Evolutionary conservation across 164 flowering plant genomes (phyloP).

Genomic region (Magnolia changhungtana): DNA sequence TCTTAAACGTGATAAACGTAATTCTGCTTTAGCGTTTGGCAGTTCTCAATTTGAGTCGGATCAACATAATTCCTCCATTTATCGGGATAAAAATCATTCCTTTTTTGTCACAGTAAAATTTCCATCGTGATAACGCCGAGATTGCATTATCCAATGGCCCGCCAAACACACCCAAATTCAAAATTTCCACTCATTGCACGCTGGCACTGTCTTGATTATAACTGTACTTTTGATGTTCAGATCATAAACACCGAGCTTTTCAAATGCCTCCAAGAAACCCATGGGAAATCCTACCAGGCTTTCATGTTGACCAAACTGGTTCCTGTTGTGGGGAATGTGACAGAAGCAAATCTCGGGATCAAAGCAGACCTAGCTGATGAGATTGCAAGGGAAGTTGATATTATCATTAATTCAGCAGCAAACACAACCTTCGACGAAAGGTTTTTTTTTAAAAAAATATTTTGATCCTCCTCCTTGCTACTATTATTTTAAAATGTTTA

Average conservation of each 20-base stretch:
- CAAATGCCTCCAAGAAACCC: constrained; percentile 50
- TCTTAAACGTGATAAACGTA: too few relatives aligned
- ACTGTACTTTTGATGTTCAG: constrained; percentile 28
- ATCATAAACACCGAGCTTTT: constrained; percentile 73
- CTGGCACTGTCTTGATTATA: neutral
- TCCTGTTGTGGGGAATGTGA: constrained; percentile 76
- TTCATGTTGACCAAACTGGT: constrained; percentile 87
- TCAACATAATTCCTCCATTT: too few relatives aligned
- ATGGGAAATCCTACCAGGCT: constrained; percentile 68
- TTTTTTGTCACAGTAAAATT: neutral
- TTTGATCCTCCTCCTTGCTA: neutral
- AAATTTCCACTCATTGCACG: neutral
- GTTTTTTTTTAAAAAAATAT: constrained; percentile 23
- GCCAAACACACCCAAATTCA: neutral
- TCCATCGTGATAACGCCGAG: neutral
- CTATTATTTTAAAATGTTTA: neutral
- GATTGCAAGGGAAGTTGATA: constrained; percentile 61
- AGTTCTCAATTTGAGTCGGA: too few relatives aligned
- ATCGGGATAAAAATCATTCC: too few relatives aligned
- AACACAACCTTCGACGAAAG: constrained; percentile 95
- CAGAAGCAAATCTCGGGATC: constrained; percentile 66
- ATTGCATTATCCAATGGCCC: neutral
- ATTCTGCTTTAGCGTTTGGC: too few relatives aligned
- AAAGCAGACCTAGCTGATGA: constrained; percentile 35
- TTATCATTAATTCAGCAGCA: constrained; percentile 86